Evolutionary conservation across 1,139 yeast species (phyloP), one percentile per base, ranked within the genome.

Genomic region (Taiozyma sp.): DNA sequence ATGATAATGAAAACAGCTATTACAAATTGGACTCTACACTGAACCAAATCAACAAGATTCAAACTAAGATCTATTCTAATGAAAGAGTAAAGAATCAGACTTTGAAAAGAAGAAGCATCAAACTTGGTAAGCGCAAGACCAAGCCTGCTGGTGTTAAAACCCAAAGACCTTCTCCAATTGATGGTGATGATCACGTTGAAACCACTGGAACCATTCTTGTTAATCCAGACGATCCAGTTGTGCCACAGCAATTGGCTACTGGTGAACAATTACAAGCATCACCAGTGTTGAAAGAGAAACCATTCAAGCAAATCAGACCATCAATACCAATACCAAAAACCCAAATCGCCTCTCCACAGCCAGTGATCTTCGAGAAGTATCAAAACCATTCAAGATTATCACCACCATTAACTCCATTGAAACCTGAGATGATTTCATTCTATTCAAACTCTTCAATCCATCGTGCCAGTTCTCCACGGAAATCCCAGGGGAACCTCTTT

Each of bases 91-190:
- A 57, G 46, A 51, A 41, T 19, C 32, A 47, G 9, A 24, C 43
- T 13, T 45, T 56, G 39, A 60, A 58, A 46, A 60, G 63, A 54
- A 54, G 60, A 52, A 47, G 47, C 2, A 55, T 62, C 24, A 60
- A 56, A 43, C 16, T 61, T 40, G 49, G 51, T 14, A 52, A 44
- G 43, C 54, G 52, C 53, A 52, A 32, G 6, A 19, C 1, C 3
- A 39, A 32, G 3, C 43, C 16, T 39, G 37, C 13, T 6, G 19
- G 19, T 19, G 19, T 2, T 19, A 19, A 19, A 19, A 19, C 2
- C 19, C 19, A 19, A 19, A 19, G 2, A 19, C 26, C 46, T 14
- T 24, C 13, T 24, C 34, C 47, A 19, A 16, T 21, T 40, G 46
- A 37, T 28, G 30, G 43, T 14, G 46, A 45, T 28, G 30, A 44